These are phyloP conservation scores for Aspergillus amoenus DNA, from an alignment of 2,329 filamentous ascomycete species.

Conservation along the genomic window DNA sequence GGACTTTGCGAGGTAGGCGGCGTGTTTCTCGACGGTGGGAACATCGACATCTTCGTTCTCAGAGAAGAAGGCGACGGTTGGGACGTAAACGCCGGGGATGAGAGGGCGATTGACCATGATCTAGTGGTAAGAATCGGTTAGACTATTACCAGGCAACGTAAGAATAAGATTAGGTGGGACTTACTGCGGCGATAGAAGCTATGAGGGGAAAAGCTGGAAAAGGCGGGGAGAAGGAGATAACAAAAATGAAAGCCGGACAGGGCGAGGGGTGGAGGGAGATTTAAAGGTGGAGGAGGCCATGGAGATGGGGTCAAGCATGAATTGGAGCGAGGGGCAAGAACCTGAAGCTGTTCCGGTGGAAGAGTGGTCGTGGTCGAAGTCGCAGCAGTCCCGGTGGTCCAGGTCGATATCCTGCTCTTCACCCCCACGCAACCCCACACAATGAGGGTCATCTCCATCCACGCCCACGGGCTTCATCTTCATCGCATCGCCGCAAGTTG, in stretches of 20 bases:
- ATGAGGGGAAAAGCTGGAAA: constrained; percentile 1
- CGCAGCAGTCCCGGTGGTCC: neutral
- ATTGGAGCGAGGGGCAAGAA: neutral
- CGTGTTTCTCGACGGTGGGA: constrained; percentile 57
- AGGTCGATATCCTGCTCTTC: neutral
- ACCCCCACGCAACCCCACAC: constrained; percentile 18
- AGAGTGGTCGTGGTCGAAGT: neutral
- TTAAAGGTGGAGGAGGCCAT: constrained; percentile 9
- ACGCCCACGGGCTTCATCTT: neutral
- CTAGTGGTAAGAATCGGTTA: constrained; percentile 2
- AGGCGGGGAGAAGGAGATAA: neutral
- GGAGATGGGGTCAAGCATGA: neutral
- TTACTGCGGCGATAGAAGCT: constrained; percentile 1
- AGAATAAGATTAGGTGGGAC: neutral
- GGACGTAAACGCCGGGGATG: constrained; percentile 64
- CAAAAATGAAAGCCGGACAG: neutral
- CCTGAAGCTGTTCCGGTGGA: neutral
- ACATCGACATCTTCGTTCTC: constrained; percentile 66
- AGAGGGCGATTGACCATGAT: constrained; percentile 30
- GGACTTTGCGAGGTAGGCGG: constrained; percentile 68
- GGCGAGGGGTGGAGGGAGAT: neutral
- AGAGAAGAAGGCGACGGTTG: constrained; percentile 73
- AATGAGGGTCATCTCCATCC: constrained; percentile 6
- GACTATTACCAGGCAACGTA: neutral
- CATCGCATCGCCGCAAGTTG: neutral